Base-by-base conservation (phyloP, 2,329 filamentous ascomycete species). In the Xylaria hypoxylon region DNA sequence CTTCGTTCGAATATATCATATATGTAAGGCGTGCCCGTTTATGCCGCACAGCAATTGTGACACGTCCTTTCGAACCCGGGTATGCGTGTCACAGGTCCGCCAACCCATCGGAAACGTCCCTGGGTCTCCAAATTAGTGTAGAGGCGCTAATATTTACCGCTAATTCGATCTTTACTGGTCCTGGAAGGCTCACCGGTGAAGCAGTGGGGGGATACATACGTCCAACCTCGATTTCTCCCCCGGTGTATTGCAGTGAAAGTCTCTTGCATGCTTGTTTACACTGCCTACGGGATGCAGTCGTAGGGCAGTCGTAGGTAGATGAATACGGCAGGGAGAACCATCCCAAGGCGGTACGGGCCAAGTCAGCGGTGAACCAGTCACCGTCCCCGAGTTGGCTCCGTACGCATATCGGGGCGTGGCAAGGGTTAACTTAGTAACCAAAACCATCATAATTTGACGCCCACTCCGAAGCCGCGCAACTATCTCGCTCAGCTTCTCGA, bases 21-120 rank as follows among this genome's bases (percentile, higher is more conserved):
- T 42, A 57, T 62, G 44, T 42, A 28, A 2, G 28, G 1, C 19
- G 26, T 22, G 13, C 22, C 35, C 22, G 5, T 26, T 5, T n/a
- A 15, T n/a, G 47, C 11, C 35, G 8, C 35, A 42, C 10, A 28
- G 13, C 6, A 11, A 55, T 55, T 55, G 52, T 55, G 52, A 55
- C 35, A 55, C 6, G 35, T 55, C 42, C 10, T 17, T 55, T 56
- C 31, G 19, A 7, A 42, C 2, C 15, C 38, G 24, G 15, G 17
- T 19, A 31, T 31, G 53, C 53, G 38, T 31, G 17, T 17, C 24
- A 57, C 35, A 28, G 35, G 8, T 38, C 15, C 19, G 22, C 38
- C 52, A 57, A 13, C 53, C 38, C 22, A 28, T 44, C 53, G 53
- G 53, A 57, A 31, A 11, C 24, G 31, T 24, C 53, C 53, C 53